Conservation (phyloP, 2,329 filamentous ascomycete species). For the Fusarium napiforme region DNA sequence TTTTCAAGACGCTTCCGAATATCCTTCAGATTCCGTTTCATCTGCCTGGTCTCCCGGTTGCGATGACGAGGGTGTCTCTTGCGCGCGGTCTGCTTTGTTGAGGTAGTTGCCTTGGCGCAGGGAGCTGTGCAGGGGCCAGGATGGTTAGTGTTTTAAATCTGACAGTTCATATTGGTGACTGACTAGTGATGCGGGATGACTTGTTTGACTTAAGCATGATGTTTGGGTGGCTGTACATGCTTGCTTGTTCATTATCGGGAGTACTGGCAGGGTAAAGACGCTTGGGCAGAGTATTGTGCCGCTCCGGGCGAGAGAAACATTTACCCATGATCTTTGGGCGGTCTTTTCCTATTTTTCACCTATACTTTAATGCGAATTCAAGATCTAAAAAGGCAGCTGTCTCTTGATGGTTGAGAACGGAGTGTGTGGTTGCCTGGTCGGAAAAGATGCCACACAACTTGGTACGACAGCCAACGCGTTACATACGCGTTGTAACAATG, state of each 20-base stretch:
- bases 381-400: background rate
- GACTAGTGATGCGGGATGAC: background rate
- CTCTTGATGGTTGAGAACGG: background rate
- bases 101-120: background rate
- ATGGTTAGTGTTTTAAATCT: background rate
- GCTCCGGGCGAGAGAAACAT: background rate
- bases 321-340: background rate
- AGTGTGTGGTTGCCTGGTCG: background rate
- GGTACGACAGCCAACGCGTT: background rate
- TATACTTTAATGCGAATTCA: rapidly evolving
- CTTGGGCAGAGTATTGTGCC: background rate
- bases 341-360: rapidly evolving
- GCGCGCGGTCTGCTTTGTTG: background rate
- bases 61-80: background rate
- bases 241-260: background rate
- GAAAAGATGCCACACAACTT: background rate
- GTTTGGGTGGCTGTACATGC: background rate
- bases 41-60: background rate
- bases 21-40: background rate
- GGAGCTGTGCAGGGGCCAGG: background rate
- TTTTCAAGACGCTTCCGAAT: background rate
- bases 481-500: no score
- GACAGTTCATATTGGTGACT: background rate
- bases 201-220: background rate
- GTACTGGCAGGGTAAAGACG: background rate